Percentiles rank a stretch among this genome's conserved stretches.
These are phyloP conservation scores for Saitozyma podzolica DNA, from an alignment of 768 basidiomycete genomes.

Conservation along the genomic window DNA sequence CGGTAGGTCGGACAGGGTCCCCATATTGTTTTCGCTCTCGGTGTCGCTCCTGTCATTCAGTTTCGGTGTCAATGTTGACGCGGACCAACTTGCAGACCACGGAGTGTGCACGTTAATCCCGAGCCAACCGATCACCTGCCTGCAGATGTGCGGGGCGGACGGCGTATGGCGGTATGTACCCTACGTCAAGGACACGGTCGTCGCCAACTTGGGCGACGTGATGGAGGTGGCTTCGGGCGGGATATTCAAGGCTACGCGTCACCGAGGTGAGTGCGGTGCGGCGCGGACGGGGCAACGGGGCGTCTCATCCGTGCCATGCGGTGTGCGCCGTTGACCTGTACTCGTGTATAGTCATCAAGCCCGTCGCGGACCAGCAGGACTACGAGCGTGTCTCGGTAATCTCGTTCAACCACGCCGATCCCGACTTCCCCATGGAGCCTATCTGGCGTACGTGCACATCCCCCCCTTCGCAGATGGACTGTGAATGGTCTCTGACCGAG, in stretches of 20 bases:
- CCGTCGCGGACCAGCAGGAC: not conserved
- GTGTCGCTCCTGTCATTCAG: too few relatives aligned
- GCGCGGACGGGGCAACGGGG: too few relatives aligned
- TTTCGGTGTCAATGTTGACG: too few relatives aligned
- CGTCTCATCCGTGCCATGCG: too few relatives aligned
- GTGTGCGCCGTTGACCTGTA: not conserved
- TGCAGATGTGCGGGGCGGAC: constrained; percentile 29
- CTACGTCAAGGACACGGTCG: constrained; percentile 27
- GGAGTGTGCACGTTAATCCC: constrained; percentile 16
- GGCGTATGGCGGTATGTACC: constrained; percentile 34
- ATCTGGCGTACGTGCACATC: not conserved
- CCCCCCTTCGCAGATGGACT: too few relatives aligned
- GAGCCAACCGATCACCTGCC: constrained; percentile 25
- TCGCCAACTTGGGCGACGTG: constrained; percentile 35
- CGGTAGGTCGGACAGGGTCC: too few relatives aligned
- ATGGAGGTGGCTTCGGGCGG: constrained; percentile 17
- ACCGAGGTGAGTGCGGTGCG: not conserved
- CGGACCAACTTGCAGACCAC: not conserved
- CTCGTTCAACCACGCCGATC: not conserved
- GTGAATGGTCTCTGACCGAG: not conserved
- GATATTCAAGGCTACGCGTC: constrained; percentile 3
- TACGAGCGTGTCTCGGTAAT: constrained; percentile 3
- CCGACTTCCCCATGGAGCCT: not conserved
- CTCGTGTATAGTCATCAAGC: not conserved
- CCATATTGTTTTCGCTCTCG: too few relatives aligned